Evolutionary conservation across 2,329 filamentous ascomycete species (phyloP), one percentile per base, ranked within the genome.

Genomic region (Westerdykella sp.): DNA sequence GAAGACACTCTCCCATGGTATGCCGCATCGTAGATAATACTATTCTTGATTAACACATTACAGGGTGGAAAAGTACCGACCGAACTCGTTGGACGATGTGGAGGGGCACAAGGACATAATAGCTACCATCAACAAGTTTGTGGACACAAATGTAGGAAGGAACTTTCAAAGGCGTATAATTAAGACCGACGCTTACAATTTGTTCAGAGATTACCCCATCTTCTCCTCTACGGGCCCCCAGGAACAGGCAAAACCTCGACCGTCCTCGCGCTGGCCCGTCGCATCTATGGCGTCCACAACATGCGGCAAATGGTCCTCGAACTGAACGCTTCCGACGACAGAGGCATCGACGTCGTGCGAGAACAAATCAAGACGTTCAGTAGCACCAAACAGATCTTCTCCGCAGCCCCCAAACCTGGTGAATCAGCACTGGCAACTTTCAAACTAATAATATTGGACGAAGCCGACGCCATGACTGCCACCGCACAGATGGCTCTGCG

Each of bases 321-420:
- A 70, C 80, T 98, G 53, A 98, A 98, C 66, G 93, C 93, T 34
- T 95, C 89, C 39, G 93, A 98, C 64, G 93, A 98, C 67, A 80
- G 93, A 69, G 93, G 93, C 61, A 98, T 98, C 66, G 93, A 98
- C 54, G 93, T 98, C 2, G 93, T 98, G 44, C 59, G 67, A 53
- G 93, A 98, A 72, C 93, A 98, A 70, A 98, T 98, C 79, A 98
- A 97, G 77, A 98, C 93, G 0, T 98, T 98, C 71, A 91, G 88
- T 34, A 94, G 87, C 56, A 98, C 93, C 6, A 96, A 95, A 69
- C 93, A 98, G 65, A 98, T 98, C 58, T 98, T 98, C 72, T 80
- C 79, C n/a, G 73, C 78, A 34, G 73, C 74, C 6, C 71, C 77
- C 2, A 70, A 70, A 28, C 60, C 74, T 5, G 62, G 67, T 34